Evolutionary conservation across 805 yeast species (phyloP), one percentile per base, ranked within the genome.

Genomic region (Saturnispora kantuleensis): DNA sequence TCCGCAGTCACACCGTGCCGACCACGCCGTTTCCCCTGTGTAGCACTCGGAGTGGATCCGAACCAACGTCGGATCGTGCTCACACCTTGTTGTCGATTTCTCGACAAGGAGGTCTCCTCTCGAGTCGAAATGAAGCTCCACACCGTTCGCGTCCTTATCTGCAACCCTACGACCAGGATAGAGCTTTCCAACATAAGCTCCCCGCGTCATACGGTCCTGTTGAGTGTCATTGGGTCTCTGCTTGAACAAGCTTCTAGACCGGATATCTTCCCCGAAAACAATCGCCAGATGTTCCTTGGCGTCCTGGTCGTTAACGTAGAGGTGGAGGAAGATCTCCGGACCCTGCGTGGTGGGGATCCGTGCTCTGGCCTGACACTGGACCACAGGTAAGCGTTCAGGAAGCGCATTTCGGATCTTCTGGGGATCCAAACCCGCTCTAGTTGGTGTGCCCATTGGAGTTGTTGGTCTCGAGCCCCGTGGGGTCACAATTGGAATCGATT

Each of bases 1-100:
- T 16, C 99, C 99, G 66, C 99, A 93, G 64, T 93, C 99, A 64
- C 99, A 93, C 45, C 99, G 74, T 1, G 99, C 97, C 47, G 90
- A 79, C 98, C 99, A 93, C 9, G 97, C 97, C 1, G 97, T 93
- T 60, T 93, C 99, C 3, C 99, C 99, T 0, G 99, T 93, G 67
- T 90, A 93, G 64, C 99, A 93, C 60, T 93, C 99, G 3, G 95
- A 84, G 60, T 93, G 99, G 52, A 93, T 88, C 49, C 99, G 72
- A 4, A 84, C 95, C 50, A 90, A 64, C 1, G 81, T 79, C 3
- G 79, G 73, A 15, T 69, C 53, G 4, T 44, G 47, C 8, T 21
- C 31, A 10, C 16, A 8, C 32, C 40, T 39, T 28, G 68, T 28
- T 55, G 62, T 49, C 56, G 47, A 49, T 50, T 54, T 55, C 50